Evolutionary conservation across 139 green algal genomes (phyloP).

Genomic region (Coccomyxa sp.): DNA sequence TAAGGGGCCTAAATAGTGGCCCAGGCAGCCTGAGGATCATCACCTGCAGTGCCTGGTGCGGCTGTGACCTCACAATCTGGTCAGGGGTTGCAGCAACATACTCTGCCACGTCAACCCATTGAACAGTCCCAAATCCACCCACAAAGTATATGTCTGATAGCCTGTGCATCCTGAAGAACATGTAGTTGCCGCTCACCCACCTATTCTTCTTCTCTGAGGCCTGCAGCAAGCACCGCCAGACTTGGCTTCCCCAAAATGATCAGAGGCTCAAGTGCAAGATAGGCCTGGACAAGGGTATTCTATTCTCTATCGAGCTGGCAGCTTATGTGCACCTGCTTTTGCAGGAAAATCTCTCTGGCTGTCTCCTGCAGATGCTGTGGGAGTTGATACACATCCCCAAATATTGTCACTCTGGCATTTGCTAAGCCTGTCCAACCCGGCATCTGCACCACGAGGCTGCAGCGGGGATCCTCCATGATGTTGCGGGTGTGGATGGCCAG

Average conservation of each 20-base stretch:
- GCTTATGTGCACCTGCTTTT: background rate
- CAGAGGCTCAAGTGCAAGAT: background rate
- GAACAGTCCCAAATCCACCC: slow-evolving; percentile 90
- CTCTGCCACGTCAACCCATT: slow-evolving; percentile 88
- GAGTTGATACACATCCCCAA: slow-evolving; percentile 94
- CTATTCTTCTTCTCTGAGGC: slow-evolving; percentile 44
- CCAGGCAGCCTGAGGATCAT: background rate
- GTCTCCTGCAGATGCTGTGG: slow-evolving; percentile 74
- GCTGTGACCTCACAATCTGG: slow-evolving; percentile 59
- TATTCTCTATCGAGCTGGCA: too few relatives aligned
- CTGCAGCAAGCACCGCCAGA: slow-evolving; percentile 29
- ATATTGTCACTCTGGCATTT: slow-evolving; percentile 97
- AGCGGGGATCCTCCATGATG: slow-evolving; percentile 66
- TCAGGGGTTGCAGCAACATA: slow-evolving; percentile 82
- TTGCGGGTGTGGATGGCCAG: slow-evolving; percentile 87
- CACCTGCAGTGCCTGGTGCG: slow-evolving; percentile 59
- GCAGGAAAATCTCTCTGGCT: slow-evolving; percentile 28
- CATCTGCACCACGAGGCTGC: slow-evolving; percentile 86
- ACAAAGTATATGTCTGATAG: slow-evolving; percentile 99
- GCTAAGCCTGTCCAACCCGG: slow-evolving; percentile 94
- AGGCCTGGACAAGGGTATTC: background rate
- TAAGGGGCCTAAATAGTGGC: background rate
- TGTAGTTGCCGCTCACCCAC: slow-evolving; percentile 71
- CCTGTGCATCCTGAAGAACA: slow-evolving; percentile 91
- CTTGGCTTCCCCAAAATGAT: background rate